Evolutionary conservation across 768 basidiomycete genomes (phyloP).

Genomic region (Tulasnella sp.): DNA sequence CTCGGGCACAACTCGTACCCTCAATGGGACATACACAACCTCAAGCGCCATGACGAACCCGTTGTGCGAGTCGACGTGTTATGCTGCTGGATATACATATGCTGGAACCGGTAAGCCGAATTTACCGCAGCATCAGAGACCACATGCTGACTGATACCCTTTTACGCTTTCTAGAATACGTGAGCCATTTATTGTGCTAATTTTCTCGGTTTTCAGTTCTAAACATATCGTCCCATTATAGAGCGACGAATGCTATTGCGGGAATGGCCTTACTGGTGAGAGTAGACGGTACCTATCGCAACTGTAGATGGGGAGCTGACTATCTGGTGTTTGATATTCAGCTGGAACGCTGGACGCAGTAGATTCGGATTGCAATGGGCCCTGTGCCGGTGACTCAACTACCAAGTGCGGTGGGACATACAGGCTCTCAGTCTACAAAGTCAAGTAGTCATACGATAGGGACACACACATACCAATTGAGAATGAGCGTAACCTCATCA

Average conservation of each 20-base stretch:
- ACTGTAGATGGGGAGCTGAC: too few species aligned
- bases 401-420: constrained; percentile 14
- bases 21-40: not conserved
- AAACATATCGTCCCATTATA: too few species aligned
- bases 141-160: too few species aligned
- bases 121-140: too few species aligned
- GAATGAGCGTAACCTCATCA: too few species aligned
- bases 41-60: not conserved
- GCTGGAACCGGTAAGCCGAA: not conserved
- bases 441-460: too few species aligned
- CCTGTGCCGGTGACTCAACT: constrained; percentile 10
- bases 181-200: too few species aligned
- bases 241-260: constrained; percentile 12
- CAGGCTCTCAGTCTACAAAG: constrained; percentile 6
- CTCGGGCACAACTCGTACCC: constrained; percentile 1
- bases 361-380: constrained; percentile 4
- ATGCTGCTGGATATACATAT: not conserved
- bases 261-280: not conserved
- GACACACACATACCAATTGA: too few species aligned
- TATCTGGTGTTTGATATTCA: too few species aligned
- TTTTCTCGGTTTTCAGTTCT: not conserved
- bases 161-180: too few species aligned
- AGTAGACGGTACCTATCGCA: too few species aligned
- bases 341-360: not conserved
- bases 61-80: constrained; percentile 4